These are phyloP conservation scores for Agaricus sinodeliciosus DNA, from an alignment of 768 basidiomycete genomes.

Conservation along the genomic window DNA sequence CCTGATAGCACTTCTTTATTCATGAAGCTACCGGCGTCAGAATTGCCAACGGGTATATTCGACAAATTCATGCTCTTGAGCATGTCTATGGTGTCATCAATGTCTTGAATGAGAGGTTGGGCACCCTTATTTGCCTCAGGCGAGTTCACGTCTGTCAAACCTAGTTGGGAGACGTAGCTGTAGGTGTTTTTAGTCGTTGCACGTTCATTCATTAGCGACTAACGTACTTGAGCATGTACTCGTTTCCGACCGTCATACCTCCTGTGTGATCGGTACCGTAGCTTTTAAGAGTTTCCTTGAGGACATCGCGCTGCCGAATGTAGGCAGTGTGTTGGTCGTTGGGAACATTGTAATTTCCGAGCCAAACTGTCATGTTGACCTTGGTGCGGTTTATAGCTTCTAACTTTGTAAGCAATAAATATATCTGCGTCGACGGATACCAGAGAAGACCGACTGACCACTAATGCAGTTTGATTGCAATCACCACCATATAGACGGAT, in stretches of 20 bases:
- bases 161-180: slow-evolving; percentile 53
- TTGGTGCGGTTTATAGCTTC: slow-evolving; percentile 90
- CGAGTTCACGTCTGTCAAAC: slow-evolving; percentile 48
- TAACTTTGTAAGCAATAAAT: slow-evolving; percentile 32
- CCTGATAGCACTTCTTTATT: slow-evolving; percentile 57
- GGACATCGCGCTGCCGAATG: slow-evolving; percentile 58
- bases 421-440: background rate
- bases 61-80: slow-evolving; percentile 45
- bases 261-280: slow-evolving; percentile 72
- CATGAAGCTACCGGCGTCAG: slow-evolving; percentile 86
- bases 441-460: slow-evolving; percentile 32
- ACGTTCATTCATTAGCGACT: background rate
- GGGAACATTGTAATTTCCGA: slow-evolving; percentile 61
- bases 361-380: slow-evolving; percentile 75
- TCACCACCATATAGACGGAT: slow-evolving; percentile 85
- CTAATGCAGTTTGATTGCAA: slow-evolving; percentile 75
- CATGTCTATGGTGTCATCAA: slow-evolving; percentile 59
- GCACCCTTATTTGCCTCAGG: slow-evolving; percentile 57
- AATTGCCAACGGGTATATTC: slow-evolving; percentile 67
- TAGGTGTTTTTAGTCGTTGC: background rate
- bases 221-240: slow-evolving; percentile 74
- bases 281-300: slow-evolving; percentile 61
- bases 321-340: slow-evolving; percentile 69
- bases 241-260: slow-evolving; percentile 90
- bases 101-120: slow-evolving; percentile 53